Evolutionary conservation across 345 rosid genomes (phyloP).

Genomic region (Euphorbia peplus): DNA sequence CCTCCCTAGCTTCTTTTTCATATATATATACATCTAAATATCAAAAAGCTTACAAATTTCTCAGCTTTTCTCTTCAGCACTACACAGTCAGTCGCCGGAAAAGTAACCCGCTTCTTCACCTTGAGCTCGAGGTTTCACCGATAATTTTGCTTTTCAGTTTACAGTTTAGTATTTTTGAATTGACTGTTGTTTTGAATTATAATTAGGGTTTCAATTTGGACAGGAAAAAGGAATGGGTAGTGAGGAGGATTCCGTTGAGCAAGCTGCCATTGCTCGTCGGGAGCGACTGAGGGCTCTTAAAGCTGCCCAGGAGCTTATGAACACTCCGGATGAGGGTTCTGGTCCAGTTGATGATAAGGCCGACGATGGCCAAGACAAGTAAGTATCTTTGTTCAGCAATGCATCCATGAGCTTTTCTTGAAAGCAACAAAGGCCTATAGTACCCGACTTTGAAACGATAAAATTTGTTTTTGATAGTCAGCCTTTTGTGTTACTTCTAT

Average conservation of each 20-base stretch:
- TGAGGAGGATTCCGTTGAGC: slow-evolving; percentile 68
- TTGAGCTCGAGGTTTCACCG: no score
- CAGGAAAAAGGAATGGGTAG: slow-evolving; percentile 33
- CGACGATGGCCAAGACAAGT: slow-evolving; percentile 30
- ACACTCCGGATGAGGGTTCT: slow-evolving; percentile 42
- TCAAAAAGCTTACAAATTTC: no score
- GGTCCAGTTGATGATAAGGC: slow-evolving; percentile 22
- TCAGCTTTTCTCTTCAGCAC: no score
- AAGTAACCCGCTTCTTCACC: no score
- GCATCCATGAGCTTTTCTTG: neutral
- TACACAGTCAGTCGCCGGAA: no score
- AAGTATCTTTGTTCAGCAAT: no score
- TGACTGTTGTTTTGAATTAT: neutral
- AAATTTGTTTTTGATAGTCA: neutral
- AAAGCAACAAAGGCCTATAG: no score
- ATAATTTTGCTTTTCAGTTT: no score
- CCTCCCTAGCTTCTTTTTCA: no score
- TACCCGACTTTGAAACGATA: neutral
- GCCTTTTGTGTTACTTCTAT: neutral
- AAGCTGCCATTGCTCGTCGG: slow-evolving; percentile 61
- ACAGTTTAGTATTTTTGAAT: no score
- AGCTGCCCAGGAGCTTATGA: slow-evolving; percentile 66
- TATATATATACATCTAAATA: no score
- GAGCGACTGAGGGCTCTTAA: slow-evolving; percentile 78
- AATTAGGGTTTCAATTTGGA: neutral